Base-by-base conservation (phyloP, 2,329 filamentous ascomycete genomes). In the Cercospora berteroae region DNA sequence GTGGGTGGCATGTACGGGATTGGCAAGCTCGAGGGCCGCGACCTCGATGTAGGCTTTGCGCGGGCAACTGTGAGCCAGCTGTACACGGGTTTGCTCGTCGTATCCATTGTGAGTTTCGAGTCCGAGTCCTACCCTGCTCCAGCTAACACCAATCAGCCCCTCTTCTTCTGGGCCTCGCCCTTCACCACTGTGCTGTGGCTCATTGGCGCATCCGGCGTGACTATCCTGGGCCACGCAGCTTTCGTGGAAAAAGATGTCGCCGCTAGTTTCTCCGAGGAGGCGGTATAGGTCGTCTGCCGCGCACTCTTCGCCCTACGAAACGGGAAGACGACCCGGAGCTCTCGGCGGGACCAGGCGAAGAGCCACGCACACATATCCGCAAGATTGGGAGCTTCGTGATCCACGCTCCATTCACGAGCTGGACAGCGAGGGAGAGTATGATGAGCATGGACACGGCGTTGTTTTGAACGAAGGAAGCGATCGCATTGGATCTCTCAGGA, bases 201-300 rank as follows among this genome's bases (percentile, higher is more conserved):
- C 79, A 93, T 98, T 78, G 95, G 95, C 79, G 95, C 95, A 75
- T 94, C 91, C 74, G 94, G 93, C 80, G 93, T 97, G 79, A 92
- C 90, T 79, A 96, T 98, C 74, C 84, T 98, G 73, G 95, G 95
- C 82, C 95, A 99, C 83, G 95, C 95, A 23, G 68, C 70, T 50
- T 68, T 73, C 56, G 70, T 73, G 70, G 71, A 73, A 67, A 73
- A 73, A 69, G 71, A 73, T 64, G 71, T 98, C 85, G 95, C 98
- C 89, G 94, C 96, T 94, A 94, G 94, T 97, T 99, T 99, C 97
- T 97, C 94, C 87, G 95, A 96, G 94, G 95, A 99, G 94, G 94
- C 95, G 94, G 95, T 99, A 91, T 99, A 98, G 89, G 87, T 96
- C 94, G 94, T 98, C 95, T 94, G 93, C 94, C 94, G 95, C 95